These are phyloP conservation scores for Stephanodiscus minutulus DNA, from an alignment of 108 stramenopile genomes.

Conservation along the genomic window DNA sequence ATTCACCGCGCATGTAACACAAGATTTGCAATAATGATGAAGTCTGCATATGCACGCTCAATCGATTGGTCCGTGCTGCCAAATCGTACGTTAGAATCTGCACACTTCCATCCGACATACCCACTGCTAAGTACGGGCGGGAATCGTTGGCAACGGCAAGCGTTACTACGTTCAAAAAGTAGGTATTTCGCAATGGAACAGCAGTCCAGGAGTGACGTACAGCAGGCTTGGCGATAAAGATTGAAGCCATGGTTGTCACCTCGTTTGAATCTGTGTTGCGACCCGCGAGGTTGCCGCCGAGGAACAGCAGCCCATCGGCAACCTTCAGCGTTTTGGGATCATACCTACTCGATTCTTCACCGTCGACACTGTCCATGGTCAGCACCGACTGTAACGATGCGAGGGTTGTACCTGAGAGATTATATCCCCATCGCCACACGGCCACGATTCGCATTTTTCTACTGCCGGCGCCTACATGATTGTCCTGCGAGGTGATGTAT, in stretches of 20 bases:
- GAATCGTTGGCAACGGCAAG: conserved; percentile 48
- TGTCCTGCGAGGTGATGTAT: conserved; percentile 26
- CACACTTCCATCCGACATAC: conserved; percentile 69
- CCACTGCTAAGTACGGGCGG: conserved; percentile 64
- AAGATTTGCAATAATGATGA: conserved; percentile 48
- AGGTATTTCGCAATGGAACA: conserved; percentile 51
- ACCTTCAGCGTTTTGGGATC: conserved; percentile 59
- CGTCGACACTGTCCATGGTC: conserved; percentile 56
- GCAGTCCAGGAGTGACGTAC: conserved; percentile 76
- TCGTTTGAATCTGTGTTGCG: conserved; percentile 4
- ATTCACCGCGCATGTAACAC: conserved; percentile 52
- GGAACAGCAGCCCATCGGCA: conserved; percentile 77
- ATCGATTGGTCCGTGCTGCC: conserved; percentile 57
- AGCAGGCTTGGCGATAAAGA: conserved; percentile 75
- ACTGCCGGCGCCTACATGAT: conserved; percentile 17
- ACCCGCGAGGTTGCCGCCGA: conserved; percentile 52
- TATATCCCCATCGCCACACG: conserved; percentile 87
- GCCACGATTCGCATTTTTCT: conserved; percentile 57
- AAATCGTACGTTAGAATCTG: conserved; percentile 75
- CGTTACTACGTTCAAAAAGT: conserved; percentile 43
- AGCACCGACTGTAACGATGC: conserved; percentile 68
- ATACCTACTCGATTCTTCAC: conserved; percentile 37
- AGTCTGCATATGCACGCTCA: conserved; percentile 9
- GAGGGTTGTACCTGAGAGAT: conserved; percentile 31
- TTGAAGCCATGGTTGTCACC: conserved; percentile 51